phyloP scores from a whole-genome alignment of 805 yeast species.

The Pichia nanzhaoensis region DNA sequence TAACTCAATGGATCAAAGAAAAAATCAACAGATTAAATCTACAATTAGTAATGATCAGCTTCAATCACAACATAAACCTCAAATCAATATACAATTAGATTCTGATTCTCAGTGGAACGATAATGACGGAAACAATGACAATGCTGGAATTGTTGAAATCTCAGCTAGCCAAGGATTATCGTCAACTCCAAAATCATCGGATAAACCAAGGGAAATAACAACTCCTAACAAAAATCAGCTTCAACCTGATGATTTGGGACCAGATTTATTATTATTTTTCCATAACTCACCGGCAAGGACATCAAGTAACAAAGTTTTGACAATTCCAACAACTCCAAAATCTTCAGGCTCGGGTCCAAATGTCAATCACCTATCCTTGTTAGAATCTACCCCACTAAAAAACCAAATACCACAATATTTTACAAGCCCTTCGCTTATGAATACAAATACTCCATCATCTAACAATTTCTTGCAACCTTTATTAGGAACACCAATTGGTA shows the following conservation, averaged over 20 bases:
- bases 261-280: slow-evolving; percentile 69
- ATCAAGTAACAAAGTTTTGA: slow-evolving; percentile 4
- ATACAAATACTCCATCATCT: slow-evolving; percentile 10
- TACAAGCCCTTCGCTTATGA: slow-evolving; percentile 6
- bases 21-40: too few relatives aligned
- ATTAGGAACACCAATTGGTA: slow-evolving; percentile 17
- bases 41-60: too few relatives aligned
- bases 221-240: slow-evolving; percentile 25
- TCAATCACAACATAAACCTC: background rate
- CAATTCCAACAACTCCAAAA: slow-evolving; percentile 28
- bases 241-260: slow-evolving; percentile 50
- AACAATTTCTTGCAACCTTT: slow-evolving; percentile 11
- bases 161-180: slow-evolving; percentile 13
- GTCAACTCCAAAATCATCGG: slow-evolving; percentile 27
- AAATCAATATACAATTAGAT: background rate
- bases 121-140: slow-evolving; percentile 5
- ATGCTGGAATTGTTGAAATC: slow-evolving; percentile 12
- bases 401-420: slow-evolving; percentile 17
- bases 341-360: slow-evolving; percentile 10
- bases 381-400: slow-evolving; percentile 26
- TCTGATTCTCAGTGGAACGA: too few relatives aligned
- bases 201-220: slow-evolving; percentile 18
- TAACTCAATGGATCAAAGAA: too few relatives aligned
- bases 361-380: slow-evolving; percentile 14
- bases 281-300: slow-evolving; percentile 65